These are phyloP conservation scores for Caryopteris hybrid DNA, from an alignment of 305 asterid genomes.

Conservation along the genomic window DNA sequence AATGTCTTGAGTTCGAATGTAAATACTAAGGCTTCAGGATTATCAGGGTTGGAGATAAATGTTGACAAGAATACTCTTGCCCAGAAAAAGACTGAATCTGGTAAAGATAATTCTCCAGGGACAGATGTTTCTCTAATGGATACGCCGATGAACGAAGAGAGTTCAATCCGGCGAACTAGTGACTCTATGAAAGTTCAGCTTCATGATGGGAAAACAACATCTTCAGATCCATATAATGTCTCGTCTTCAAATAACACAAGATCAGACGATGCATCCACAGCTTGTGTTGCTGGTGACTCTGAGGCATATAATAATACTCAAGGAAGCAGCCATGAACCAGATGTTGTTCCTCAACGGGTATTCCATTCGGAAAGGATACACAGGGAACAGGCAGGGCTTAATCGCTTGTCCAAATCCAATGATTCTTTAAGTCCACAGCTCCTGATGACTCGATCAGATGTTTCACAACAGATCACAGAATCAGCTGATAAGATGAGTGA, in stretches of 20 bases:
- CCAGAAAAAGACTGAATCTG: conserved; percentile 42
- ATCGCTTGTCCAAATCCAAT: conserved; percentile 72
- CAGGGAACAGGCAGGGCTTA: conserved; percentile 62
- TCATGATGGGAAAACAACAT: conserved; percentile 39
- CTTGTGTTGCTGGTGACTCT: conserved; percentile 36
- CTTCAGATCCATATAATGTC: conserved; percentile 32
- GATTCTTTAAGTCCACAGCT: conserved; percentile 64
- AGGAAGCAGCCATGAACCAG: conserved; percentile 46
- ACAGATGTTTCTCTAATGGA: conserved; percentile 42
- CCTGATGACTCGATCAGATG: conserved; percentile 53
- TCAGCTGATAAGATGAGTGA: conserved; percentile 47
- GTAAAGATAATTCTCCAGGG: conserved; percentile 38
- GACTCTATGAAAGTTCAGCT: conserved; percentile 38
- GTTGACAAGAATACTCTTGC: conserved; percentile 31
- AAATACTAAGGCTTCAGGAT: conserved; percentile 31
- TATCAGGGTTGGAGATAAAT: conserved; percentile 33
- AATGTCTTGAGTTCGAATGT: conserved; percentile 32
- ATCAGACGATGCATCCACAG: conserved; percentile 38
- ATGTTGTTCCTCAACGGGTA: conserved; percentile 51
- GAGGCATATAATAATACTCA: conserved; percentile 26
- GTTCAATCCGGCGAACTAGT: conserved; percentile 35
- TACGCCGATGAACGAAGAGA: conserved; percentile 47
- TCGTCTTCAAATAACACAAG: conserved; percentile 22
- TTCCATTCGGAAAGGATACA: conserved; percentile 74
- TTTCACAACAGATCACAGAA: conserved; percentile 48